A percentile compares a stretch with the other conserved stretches of the same genome.
These are phyloP conservation scores for Myriosclerotinia duriaeana DNA, from an alignment of 2,329 filamentous ascomycete genomes.

Conservation along the genomic window DNA sequence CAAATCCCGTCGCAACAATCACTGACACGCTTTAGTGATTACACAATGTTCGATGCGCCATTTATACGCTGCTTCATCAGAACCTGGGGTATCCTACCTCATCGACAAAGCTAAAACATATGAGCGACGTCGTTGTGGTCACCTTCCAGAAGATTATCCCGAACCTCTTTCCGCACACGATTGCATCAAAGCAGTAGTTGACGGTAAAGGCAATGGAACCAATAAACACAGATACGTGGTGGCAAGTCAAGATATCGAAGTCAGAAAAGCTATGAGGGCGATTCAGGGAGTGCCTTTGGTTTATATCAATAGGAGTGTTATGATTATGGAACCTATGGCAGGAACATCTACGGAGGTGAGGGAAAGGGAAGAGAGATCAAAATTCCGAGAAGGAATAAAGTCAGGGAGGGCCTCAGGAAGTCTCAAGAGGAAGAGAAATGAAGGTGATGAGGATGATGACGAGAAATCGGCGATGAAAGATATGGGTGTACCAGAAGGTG, in stretches of 20 bases:
- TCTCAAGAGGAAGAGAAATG: slow-evolving; percentile 42
- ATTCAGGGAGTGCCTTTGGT: slow-evolving; percentile 73
- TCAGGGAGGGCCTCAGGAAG: slow-evolving; percentile 45
- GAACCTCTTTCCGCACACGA: slow-evolving; percentile 68
- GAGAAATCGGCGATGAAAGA: slow-evolving; percentile 29
- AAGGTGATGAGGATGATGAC: slow-evolving; percentile 38
- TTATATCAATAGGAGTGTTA: slow-evolving; percentile 76
- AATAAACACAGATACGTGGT: slow-evolving; percentile 82
- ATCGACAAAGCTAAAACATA: slow-evolving; percentile 74
- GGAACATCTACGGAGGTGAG: slow-evolving; percentile 61
- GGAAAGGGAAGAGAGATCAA: slow-evolving; percentile 68
- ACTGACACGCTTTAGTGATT: slow-evolving; percentile 56
- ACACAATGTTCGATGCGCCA: slow-evolving; percentile 80
- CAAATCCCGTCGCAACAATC: background rate
- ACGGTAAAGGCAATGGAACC: slow-evolving; percentile 66
- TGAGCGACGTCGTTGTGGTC: slow-evolving; percentile 75
- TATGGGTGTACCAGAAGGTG: slow-evolving; percentile 29
- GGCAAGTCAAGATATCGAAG: slow-evolving; percentile 67
- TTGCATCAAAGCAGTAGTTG: slow-evolving; percentile 73
- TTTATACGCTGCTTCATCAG: slow-evolving; percentile 63
- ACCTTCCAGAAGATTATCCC: slow-evolving; percentile 70
- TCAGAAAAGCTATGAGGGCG: slow-evolving; percentile 62
- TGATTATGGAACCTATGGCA: slow-evolving; percentile 78
- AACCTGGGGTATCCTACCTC: slow-evolving; percentile 51
- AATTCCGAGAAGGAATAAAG: slow-evolving; percentile 70